Conservation (phyloP, 1,284 basidiomycete genomes). For the Ustilago loliicola region DNA sequence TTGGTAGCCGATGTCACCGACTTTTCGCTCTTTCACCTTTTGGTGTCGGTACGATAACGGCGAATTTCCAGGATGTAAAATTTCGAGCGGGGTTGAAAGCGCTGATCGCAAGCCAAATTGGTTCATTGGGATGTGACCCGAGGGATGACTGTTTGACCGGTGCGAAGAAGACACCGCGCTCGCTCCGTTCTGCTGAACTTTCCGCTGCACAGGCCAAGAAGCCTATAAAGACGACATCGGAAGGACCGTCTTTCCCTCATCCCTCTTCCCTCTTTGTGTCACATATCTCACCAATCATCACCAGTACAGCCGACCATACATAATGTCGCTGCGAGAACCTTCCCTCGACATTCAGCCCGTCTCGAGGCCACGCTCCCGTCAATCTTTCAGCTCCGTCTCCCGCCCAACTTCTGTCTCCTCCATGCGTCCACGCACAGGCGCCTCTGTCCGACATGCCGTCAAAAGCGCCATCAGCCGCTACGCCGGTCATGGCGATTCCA, state of each 20-base stretch:
- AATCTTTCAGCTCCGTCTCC: conserved; percentile 7
- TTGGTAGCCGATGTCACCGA: background rate
- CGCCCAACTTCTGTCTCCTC: conserved; percentile 9
- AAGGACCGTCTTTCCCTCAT: background rate
- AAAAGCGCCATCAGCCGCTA: conserved; percentile 25
- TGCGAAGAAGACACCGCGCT: background rate
- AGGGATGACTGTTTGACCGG: background rate
- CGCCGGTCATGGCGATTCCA: background rate
- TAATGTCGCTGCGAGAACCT: conserved; percentile 23
- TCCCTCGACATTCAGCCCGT: background rate
- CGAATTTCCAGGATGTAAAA: background rate
- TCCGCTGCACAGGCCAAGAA: background rate
- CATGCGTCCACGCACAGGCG: conserved; percentile 17
- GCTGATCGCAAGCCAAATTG: background rate
- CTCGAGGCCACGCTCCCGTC: conserved; percentile 9
- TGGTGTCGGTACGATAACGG: background rate
- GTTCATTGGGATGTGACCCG: background rate
- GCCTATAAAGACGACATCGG: background rate
- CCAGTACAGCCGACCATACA: background rate
- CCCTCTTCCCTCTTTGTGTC: background rate
- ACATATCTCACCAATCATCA: background rate
- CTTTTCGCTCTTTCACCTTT: background rate
- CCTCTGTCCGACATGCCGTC: conserved; percentile 24
- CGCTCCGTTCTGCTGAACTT: background rate
- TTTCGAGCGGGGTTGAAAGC: conserved; percentile 3